phyloP scores from a whole-genome alignment of 1,284 basidiomycete species.

The Chiua sp. region DNA sequence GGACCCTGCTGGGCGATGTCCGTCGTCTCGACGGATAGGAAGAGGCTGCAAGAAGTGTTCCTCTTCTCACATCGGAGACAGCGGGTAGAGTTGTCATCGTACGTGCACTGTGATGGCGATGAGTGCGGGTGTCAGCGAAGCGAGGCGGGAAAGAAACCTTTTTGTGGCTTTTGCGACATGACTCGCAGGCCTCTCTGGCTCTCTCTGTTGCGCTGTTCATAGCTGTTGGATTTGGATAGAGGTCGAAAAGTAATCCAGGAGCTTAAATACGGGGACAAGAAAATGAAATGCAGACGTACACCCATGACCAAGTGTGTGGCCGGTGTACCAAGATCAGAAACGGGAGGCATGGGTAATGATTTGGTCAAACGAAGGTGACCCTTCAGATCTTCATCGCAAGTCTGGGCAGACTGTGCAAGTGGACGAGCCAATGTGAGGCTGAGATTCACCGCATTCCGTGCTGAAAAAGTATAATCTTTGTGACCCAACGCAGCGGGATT shows the following conservation, averaged over 20 bases:
- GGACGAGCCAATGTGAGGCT: background rate
- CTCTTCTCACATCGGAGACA: constrained; percentile 26
- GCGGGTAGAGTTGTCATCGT: constrained; percentile 15
- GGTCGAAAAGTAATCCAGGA: background rate
- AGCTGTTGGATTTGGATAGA: constrained; percentile 6
- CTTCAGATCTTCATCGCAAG: constrained; percentile 25
- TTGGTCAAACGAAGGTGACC: constrained; percentile 5
- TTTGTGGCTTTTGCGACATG: constrained; percentile 38
- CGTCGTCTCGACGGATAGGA: constrained; percentile 8
- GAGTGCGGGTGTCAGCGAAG: constrained; percentile 5
- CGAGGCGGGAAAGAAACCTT: constrained; percentile 20
- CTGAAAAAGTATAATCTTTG: constrained; percentile 7
- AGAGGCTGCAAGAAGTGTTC: constrained; percentile 25
- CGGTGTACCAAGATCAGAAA: constrained; percentile 16
- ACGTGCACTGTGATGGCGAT: constrained; percentile 22
- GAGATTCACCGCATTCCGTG: constrained; percentile 9
- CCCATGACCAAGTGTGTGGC: constrained; percentile 9
- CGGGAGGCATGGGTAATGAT: constrained; percentile 2
- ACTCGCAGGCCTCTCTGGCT: constrained; percentile 35
- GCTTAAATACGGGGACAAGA: constrained; percentile 30
- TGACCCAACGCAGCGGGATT: constrained; percentile 10
- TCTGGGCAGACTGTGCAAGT: constrained; percentile 4
- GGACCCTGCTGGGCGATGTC: constrained; percentile 11
- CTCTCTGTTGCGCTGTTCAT: constrained; percentile 31
- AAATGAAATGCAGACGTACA: constrained; percentile 14